Conservation (phyloP, 78 protist genomes). For the Dictyostelium capitatum region DNA sequence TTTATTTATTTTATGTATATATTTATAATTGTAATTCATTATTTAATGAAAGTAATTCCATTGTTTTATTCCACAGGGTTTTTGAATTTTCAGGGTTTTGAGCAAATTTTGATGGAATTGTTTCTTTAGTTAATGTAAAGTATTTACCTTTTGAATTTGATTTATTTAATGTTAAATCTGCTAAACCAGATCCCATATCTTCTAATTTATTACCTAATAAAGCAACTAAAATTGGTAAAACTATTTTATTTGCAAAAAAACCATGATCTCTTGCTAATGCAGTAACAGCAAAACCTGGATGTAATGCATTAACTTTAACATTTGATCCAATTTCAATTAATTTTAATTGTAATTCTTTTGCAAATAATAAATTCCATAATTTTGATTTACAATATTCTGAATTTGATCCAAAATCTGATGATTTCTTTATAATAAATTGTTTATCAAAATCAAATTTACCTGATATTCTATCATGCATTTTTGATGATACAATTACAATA, state of each 20-base stretch:
- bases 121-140: neutral
- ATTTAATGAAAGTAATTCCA: neutral
- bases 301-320: conserved; percentile 47
- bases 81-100: neutral
- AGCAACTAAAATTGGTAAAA: neutral
- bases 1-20: too few relatives aligned
- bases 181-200: neutral
- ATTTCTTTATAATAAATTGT: neutral
- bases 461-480: neutral
- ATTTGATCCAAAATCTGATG: neutral
- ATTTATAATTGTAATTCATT: neutral
- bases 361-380: conserved; percentile 35
- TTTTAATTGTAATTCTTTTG: conserved; percentile 22
- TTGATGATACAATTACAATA: conserved; percentile 1
- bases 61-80: conserved; percentile 2
- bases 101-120: neutral
- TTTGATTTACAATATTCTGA: conserved; percentile 21
- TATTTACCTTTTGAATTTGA: conserved; percentile 3
- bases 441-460: conserved; percentile 26
- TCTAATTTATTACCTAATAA: neutral
- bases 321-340: conserved; percentile 16
- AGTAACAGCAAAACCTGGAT: conserved; percentile 48
- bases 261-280: conserved; percentile 15
- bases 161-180: neutral
- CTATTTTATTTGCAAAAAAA: neutral